Evolutionary conservation across 2,329 filamentous ascomycete species (phyloP), one percentile per base, ranked within the genome.

Genomic region (Curvularia sp.): DNA sequence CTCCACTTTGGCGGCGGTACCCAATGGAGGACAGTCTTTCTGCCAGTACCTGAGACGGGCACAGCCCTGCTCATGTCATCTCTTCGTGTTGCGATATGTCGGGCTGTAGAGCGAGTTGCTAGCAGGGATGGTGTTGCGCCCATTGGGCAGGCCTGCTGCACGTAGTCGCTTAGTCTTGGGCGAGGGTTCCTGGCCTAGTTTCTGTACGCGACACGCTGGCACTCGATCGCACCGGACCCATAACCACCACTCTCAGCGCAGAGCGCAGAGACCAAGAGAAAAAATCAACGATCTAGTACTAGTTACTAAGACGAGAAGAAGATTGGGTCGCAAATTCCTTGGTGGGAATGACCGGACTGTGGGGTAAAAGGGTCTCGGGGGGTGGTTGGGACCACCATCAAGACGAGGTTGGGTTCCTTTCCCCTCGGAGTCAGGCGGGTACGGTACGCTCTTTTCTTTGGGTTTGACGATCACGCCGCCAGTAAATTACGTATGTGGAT

Each of bases 21-120:
- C 68, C 68, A 72, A 72, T 71, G n/a, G 45, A 7, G 5, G 9
- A 1, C 18, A n/a, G 21, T 58, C 55, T 72, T 72, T 72, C 67
- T 73, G 70, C 69, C 70, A 55, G 47, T 43, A 57, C 42, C 45
- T 58, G 55, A 67, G 63, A 64, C 65, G 25, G 48, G 68, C 67
- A 68, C 63, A 62, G 65, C 67, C 69, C 61, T 68, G 70, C 53
- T 36, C 34, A 36, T 13, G 12, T 34, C 32, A 36, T 15, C 34
- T 36, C 15, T 36, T 15, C 34, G 8, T 36, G 13, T n/a, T 34
- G 32, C 13, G 12, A 13, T 34, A 13, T 34, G n/a, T 36, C 34
- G 34, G 34, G 34, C 34, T n/a, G n/a, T n/a, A 36, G 25, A 27
- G 7, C 25, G 25, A 27, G 25, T 27, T 27, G 25, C 25, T 27